Conservation (phyloP, 2,329 filamentous ascomycete species). For the Pseudocercospora macadamiae region DNA sequence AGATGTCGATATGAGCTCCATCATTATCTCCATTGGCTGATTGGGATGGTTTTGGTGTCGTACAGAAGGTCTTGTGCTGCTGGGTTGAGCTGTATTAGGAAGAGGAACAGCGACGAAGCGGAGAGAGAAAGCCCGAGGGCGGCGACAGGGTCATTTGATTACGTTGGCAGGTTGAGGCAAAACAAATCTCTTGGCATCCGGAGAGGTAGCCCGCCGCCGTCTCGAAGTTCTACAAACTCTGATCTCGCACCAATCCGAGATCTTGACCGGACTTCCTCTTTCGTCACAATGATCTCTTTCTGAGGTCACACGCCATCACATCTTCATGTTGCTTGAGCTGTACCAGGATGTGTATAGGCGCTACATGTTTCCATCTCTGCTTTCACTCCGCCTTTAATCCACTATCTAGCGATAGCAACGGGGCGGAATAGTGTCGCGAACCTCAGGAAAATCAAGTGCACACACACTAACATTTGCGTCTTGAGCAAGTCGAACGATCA, state of each 20-base stretch:
- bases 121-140: background rate
- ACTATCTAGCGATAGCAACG: too few species aligned
- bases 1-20: background rate
- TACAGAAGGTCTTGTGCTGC: background rate
- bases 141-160: background rate
- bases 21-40: background rate
- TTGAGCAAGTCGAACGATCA: too few species aligned
- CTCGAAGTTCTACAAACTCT: background rate
- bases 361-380: too few species aligned
- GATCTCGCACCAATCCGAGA: background rate
- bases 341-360: too few species aligned
- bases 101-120: background rate
- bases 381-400: too few species aligned
- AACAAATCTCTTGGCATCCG: background rate
- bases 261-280: background rate
- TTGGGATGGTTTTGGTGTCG: background rate
- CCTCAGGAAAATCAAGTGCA: too few species aligned
- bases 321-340: background rate
- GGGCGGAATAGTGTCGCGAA: too few species aligned
- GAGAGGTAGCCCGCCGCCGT: background rate
- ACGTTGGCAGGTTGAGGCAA: conserved; percentile 1
- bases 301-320: background rate
- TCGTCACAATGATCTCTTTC: background rate
- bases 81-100: background rate
- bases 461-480: too few species aligned